Evolutionary conservation across 2,329 filamentous ascomycete species (phyloP).

Genomic region (Keithomyces neogunnii): DNA sequence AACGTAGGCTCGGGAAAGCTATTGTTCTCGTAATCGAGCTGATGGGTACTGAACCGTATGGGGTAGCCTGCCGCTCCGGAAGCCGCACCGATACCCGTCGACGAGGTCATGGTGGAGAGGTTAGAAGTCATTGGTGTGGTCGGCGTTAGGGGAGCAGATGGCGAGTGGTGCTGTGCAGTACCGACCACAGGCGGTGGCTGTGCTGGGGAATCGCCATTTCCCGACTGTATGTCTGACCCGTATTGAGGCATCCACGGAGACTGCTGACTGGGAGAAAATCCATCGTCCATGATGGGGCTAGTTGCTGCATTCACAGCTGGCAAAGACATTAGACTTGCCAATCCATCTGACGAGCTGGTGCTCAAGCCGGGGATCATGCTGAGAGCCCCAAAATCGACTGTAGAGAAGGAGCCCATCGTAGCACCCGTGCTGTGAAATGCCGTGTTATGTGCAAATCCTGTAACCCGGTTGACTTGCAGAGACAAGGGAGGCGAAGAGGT

Average conservation of each 20-base stretch:
- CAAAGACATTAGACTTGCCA: constrained; percentile 23
- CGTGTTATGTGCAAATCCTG: constrained; percentile 36
- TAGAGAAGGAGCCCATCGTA: constrained; percentile 32
- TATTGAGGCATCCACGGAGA: constrained; percentile 28
- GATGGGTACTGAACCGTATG: constrained; percentile 41
- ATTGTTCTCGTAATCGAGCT: constrained; percentile 39
- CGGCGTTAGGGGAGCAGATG: constrained; percentile 23
- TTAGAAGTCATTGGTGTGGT: constrained; percentile 9
- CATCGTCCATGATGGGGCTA: constrained; percentile 17
- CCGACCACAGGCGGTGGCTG: constrained; percentile 21
- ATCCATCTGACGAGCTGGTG: constrained; percentile 5
- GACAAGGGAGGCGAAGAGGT: constrained; percentile 1
- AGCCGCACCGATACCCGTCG: constrained; percentile 6
- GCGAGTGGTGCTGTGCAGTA: constrained; percentile 19
- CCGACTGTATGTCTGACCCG: constrained; percentile 15
- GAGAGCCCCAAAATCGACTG: constrained; percentile 33
- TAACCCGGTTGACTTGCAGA: constrained; percentile 46
- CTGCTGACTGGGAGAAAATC: constrained; percentile 26
- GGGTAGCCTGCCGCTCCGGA: constrained; percentile 17
- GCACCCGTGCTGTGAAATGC: constrained; percentile 31
- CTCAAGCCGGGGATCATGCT: constrained; percentile 39
- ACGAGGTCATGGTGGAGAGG: constrained; percentile 6
- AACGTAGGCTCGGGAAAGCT: constrained; percentile 37
- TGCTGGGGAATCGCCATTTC: constrained; percentile 12
- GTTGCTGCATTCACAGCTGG: constrained; percentile 19